Base-by-base conservation (phyloP, 1,284 basidiomycete genomes). In the Sporisorium reilianum region DNA sequence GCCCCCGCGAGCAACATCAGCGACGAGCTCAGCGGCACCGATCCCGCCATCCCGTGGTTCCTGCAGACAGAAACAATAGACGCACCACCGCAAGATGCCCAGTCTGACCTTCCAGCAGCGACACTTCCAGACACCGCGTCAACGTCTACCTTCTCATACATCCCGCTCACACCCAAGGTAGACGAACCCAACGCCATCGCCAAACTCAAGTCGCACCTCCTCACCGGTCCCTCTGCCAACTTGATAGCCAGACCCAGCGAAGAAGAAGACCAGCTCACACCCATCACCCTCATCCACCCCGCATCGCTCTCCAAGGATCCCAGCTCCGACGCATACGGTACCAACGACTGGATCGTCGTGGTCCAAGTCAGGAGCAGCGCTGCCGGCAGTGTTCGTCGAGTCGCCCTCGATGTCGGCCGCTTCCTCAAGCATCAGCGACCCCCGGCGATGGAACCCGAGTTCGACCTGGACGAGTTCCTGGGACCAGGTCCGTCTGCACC, bases 301-400 rank as follows among this genome's bases (percentile, higher is more conserved):
- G 69, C 69, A 18, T 76, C 73, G 1, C 63, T 76, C 4, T 72
- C 73, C 42, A 67, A 67, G 38, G 73, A 76, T 40, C 68, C 64
- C 26, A 60, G 58, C 49, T 58, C 64, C 38, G 57, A 77, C 53
- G 69, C 59, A 9, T 65, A 62, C 32, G 50, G 67, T 26, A 48
- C 50, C 46, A 72, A 68, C 16, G 81, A 82, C 54, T 83, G 81
- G 80, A 81, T 83, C 46, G 64, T 82, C 5, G 62, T 83, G 10
- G 79, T 82, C 25, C 74, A 82, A 49, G 81, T 82, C 44, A 71
- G 71, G 46, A 73, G 72, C 62, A 58, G 65, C 16, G 67, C 73
- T 36, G 70, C 75, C 20, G 79, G 79, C 18, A 72, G 66, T 40
- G 79, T 81, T 18, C 69, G 71, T 25, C 63, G 73, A 26, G 79